A percentile compares a stretch with the other conserved stretches of the same genome.
Conservation (phyloP, 2,329 filamentous ascomycete genomes). For the Penicillium verrucosum region DNA sequence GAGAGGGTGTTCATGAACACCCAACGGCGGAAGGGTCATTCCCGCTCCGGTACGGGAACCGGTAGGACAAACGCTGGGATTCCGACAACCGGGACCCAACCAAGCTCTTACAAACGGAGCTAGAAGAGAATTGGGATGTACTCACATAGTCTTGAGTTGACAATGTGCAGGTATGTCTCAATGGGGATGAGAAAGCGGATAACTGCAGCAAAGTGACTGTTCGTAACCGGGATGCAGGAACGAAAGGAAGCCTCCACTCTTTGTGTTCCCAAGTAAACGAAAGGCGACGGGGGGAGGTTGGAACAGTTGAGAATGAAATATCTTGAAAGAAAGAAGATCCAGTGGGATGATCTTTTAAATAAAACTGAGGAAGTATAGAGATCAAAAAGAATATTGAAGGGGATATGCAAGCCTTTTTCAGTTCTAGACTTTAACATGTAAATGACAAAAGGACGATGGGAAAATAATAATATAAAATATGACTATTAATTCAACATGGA, state of each 20-base stretch:
- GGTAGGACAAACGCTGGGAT: slow-evolving; percentile 10
- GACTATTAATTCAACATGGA: slow-evolving; percentile 16
- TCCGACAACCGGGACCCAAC: slow-evolving; percentile 7
- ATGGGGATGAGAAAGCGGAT: slow-evolving; percentile 11
- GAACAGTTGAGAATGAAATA: slow-evolving; percentile 7
- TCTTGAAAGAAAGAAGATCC: slow-evolving; percentile 1
- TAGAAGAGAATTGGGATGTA: slow-evolving; percentile 3
- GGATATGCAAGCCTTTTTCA: slow-evolving; percentile 19
- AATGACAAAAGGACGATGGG: slow-evolving; percentile 11
- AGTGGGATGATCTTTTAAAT: slow-evolving; percentile 11
- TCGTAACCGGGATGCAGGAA: slow-evolving; percentile 23
- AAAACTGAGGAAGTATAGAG: not conserved
- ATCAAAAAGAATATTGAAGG: not conserved
- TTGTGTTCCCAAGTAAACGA: slow-evolving; percentile 1
- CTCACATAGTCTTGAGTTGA: slow-evolving; percentile 11
- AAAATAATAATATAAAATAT: not conserved
- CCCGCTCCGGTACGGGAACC: slow-evolving; percentile 6
- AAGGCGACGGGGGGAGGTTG: slow-evolving; percentile 5
- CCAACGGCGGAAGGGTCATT: slow-evolving; percentile 6
- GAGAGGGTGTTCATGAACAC: not conserved
- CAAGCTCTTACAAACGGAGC: slow-evolving; percentile 17
- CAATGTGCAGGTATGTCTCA: slow-evolving; percentile 8
- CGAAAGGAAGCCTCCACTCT: slow-evolving; percentile 9
- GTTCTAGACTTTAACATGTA: slow-evolving; percentile 12
- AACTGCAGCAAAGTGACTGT: slow-evolving; percentile 17